These are phyloP conservation scores for Beauveria sp. DNA, from an alignment of 2,329 filamentous ascomycete genomes.

Conservation along the genomic window DNA sequence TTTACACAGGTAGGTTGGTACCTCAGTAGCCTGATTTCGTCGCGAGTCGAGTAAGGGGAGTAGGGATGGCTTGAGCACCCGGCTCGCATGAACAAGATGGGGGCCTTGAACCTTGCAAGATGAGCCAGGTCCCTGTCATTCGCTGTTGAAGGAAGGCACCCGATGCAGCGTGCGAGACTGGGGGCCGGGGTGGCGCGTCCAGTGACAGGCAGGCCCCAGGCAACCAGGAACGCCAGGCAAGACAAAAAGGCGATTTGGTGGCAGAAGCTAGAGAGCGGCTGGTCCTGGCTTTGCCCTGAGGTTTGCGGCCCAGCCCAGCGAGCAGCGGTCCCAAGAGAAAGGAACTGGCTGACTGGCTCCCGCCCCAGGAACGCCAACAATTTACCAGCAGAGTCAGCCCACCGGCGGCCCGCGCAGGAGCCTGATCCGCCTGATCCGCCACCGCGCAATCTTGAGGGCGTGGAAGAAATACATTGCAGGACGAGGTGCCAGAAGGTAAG, in stretches of 20 bases:
- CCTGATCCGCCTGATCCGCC: constrained; percentile 11
- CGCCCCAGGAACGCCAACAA: constrained; percentile 3
- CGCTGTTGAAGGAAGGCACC: constrained; percentile 4
- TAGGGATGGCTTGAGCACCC: constrained; percentile 1
- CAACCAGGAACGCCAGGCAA: background rate
- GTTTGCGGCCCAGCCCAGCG: constrained; percentile 8
- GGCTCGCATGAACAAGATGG: constrained; percentile 9
- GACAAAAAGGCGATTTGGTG: background rate
- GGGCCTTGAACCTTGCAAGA: constrained; percentile 2
- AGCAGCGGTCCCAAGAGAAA: background rate
- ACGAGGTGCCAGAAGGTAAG: background rate
- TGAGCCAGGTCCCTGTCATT: background rate
- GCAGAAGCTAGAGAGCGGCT: background rate
- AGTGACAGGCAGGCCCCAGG: background rate
- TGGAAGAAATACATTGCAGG: constrained; percentile 2
- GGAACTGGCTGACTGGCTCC: background rate
- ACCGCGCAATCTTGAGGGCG: constrained; percentile 11
- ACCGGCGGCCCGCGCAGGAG: constrained; percentile 6
- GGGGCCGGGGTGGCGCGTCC: background rate
- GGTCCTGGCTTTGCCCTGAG: constrained; percentile 10
- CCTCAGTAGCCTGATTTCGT: background rate
- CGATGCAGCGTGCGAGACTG: background rate
- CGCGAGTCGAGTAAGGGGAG: constrained; percentile 4
- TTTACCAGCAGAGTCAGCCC: background rate
- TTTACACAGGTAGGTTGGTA: background rate